phyloP scores from a whole-genome alignment of 108 stramenopile species.

The Cyclotella atomus region DNA sequence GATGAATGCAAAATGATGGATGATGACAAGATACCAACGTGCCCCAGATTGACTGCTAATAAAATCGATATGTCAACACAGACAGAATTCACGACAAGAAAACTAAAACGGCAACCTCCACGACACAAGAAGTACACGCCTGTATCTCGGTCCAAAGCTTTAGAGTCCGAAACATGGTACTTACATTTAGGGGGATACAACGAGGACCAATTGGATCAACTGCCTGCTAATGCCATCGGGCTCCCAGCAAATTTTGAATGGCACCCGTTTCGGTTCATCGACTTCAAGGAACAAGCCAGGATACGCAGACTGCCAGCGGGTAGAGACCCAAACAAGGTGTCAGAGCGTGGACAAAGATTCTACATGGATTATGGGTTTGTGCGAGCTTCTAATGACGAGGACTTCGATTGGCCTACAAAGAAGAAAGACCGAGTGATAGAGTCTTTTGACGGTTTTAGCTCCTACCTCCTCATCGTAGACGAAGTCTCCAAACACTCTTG shows the following conservation, averaged over 20 bases:
- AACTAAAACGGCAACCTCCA: not conserved
- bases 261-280: slow-evolving; percentile 6
- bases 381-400: slow-evolving; percentile 4
- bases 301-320: slow-evolving; percentile 6
- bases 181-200: not conserved
- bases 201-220: not conserved
- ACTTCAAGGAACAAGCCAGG: not conserved
- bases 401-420: not conserved
- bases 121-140: not conserved
- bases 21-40: too few species aligned
- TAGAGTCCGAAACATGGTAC: slow-evolving; percentile 12
- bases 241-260: slow-evolving; percentile 1
- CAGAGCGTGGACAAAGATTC: not conserved
- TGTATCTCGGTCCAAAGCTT: not conserved
- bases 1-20: not conserved
- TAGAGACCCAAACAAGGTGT: not conserved
- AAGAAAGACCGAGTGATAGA: not conserved
- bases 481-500: not conserved
- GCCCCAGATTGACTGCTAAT: too few species aligned
- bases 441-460: slow-evolving; percentile 1
- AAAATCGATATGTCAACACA: not conserved
- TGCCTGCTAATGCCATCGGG: not conserved
- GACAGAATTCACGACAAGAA: not conserved
- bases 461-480: not conserved
- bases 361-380: slow-evolving; percentile 29